phyloP scores from a whole-genome alignment of 2,329 filamentous ascomycete species.

The Fusarium graminum region DNA sequence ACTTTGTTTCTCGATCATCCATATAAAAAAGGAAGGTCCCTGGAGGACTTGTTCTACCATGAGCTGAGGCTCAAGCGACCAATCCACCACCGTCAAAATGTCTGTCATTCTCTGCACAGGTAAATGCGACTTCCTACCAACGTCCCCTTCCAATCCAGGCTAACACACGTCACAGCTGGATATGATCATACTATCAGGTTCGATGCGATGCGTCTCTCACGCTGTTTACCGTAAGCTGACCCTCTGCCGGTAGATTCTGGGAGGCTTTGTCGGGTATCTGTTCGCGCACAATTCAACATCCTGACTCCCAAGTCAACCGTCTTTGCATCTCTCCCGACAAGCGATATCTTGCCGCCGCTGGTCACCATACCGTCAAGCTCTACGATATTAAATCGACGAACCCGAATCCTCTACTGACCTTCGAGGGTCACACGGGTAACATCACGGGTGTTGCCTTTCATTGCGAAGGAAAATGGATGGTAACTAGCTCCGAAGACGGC shows the following conservation, averaged over 20 bases:
- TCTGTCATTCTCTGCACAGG: conserved; percentile 74
- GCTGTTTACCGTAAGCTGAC: conserved; percentile 30
- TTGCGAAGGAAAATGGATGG: conserved; percentile 99
- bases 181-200: conserved; percentile 74
- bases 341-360: conserved; percentile 87
- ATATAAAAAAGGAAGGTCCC: conserved; percentile 35
- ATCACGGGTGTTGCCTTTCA: conserved; percentile 98
- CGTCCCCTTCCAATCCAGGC: conserved; percentile 20
- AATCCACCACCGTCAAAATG: conserved; percentile 56
- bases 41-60: conserved; percentile 42
- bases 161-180: conserved; percentile 60
- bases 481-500: conserved; percentile 95
- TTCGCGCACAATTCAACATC: conserved; percentile 96
- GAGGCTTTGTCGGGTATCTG: conserved; percentile 98
- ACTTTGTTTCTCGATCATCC: conserved; percentile 15
- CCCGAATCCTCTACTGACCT: conserved; percentile 90
- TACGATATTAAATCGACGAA: conserved; percentile 99
- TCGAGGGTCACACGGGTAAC: conserved; percentile 96
- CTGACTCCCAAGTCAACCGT: conserved; percentile 97
- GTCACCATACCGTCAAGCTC: conserved; percentile 89
- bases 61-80: conserved; percentile 41
- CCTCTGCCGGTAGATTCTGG: conserved; percentile 79
- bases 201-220: conserved; percentile 39
- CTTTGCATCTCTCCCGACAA: conserved; percentile 99
- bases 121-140: conserved; percentile 50